Evolutionary conservation across 306 rosid genomes (phyloP), one percentile per base, ranked within the genome.

Genomic region (Dalbergia cochinchinensis): DNA sequence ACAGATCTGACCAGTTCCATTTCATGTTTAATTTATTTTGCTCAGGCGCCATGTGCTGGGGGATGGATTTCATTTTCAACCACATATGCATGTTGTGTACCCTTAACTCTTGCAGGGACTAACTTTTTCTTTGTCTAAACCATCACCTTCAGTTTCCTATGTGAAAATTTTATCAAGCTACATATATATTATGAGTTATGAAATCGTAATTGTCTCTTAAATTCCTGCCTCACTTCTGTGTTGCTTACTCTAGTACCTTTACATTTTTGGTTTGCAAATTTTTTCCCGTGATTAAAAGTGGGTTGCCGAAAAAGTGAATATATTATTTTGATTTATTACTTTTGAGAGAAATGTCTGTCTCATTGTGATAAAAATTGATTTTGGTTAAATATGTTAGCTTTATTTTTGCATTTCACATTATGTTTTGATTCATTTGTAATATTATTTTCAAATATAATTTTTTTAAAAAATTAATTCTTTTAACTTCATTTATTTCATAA

Each of bases 41-140:
- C 45, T 53, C 78, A 69, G 78, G 18, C 48, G 74, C 14, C 81
- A 70, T 75, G 73, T 76, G 85, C 55, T 42, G 47, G 69, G 64
- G 39, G 6, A 20, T 20, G 31, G 48, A 15, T 77, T 83, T 82
- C 74, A 72, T 31, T 83, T 77, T 83, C 86, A 71, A 45, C 78
- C 50, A 48, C 53, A 41, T 61, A 31, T 47, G 5, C 57, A 61
- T 67, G 8, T 42, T 44, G 5, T 26, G 11, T 55, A 26, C 26
- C 41, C 37, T 54, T 39, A 77, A 54, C 8, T 77, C 66, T 54
- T 15, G 1, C 13, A 47, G 10, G 41, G 50, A 15, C 33, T 65
- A 39, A 41, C 3, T 1, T 14, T 16, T 64, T 9, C 31, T 26
- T 33, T 12, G 15, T 68, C 8, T 20, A 7, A 44, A 18, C 14